phyloP scores from a whole-genome alignment of 306 rosid species.

The Gastrolobium bilobum region DNA sequence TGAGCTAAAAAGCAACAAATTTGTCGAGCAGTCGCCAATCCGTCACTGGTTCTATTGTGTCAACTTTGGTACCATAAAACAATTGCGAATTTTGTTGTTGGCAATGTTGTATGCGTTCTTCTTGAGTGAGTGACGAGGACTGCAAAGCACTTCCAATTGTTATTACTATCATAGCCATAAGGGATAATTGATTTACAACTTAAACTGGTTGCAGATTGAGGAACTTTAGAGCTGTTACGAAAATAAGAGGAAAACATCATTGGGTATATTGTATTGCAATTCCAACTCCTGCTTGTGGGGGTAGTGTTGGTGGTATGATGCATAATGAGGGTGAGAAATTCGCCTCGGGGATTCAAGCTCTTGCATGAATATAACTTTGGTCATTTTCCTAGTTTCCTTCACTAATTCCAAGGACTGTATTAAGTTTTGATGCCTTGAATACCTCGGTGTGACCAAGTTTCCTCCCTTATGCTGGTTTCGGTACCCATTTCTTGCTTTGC shows the following conservation, averaged over 20 bases:
- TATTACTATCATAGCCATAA: constrained; percentile 48
- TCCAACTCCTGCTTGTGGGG: constrained; percentile 78
- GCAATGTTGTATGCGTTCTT: constrained; percentile 52
- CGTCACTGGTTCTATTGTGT: constrained; percentile 63
- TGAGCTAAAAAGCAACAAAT: constrained; percentile 81
- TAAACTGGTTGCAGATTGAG: constrained; percentile 45
- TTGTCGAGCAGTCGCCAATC: constrained; percentile 90
- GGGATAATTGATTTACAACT: constrained; percentile 44
- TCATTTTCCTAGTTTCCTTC: too few relatives aligned
- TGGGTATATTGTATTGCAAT: constrained; percentile 60
- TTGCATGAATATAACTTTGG: constrained; percentile 75
- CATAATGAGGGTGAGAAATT: constrained; percentile 50
- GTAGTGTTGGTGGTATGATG: constrained; percentile 58
- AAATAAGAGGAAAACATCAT: constrained; percentile 78
- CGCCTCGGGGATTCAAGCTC: constrained; percentile 67
- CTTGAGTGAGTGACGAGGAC: constrained; percentile 59
- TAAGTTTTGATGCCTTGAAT: too few relatives aligned
- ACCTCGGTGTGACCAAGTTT: too few relatives aligned
- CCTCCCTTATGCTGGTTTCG: too few relatives aligned
- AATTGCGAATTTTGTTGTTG: constrained; percentile 50
- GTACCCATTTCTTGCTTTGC: too few relatives aligned
- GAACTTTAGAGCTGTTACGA: constrained; percentile 81
- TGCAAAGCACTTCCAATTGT: constrained; percentile 52
- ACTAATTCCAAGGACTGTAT: too few relatives aligned
- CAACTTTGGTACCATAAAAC: constrained; percentile 49